Conservation (phyloP, 768 basidiomycete genomes). For the Russula virescens region DNA sequence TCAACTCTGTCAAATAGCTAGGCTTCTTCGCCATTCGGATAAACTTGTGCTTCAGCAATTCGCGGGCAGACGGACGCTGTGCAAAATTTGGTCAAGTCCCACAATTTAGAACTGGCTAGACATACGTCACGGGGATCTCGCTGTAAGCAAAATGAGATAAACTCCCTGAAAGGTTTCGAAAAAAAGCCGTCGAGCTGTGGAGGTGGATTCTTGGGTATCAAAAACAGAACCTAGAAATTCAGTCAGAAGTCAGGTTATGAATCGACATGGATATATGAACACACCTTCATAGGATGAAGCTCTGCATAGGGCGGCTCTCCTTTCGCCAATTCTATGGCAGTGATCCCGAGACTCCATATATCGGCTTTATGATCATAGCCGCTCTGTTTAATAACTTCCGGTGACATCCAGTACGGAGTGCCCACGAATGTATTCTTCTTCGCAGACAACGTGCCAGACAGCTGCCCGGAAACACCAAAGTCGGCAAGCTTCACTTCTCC, state of each 20-base stretch:
- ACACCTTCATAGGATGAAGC: slow-evolving; percentile 97
- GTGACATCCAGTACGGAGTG: slow-evolving; percentile 99
- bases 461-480: slow-evolving; percentile 97
- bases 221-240: slow-evolving; percentile 73
- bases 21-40: slow-evolving; percentile 93
- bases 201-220: slow-evolving; percentile 97
- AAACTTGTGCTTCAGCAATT: slow-evolving; percentile 95
- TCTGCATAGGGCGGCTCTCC: slow-evolving; percentile 99
- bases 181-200: slow-evolving; percentile 87
- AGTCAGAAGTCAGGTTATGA: neutral
- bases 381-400: slow-evolving; percentile 98
- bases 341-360: slow-evolving; percentile 97
- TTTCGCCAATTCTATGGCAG: slow-evolving; percentile 94
- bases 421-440: slow-evolving; percentile 99
- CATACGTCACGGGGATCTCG: slow-evolving; percentile 88
- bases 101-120: neutral
- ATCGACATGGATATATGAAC: slow-evolving; percentile 22
- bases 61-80: slow-evolving; percentile 90
- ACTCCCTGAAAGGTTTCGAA: slow-evolving; percentile 90
- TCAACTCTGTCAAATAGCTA: slow-evolving; percentile 89
- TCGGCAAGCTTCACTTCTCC: slow-evolving; percentile 98
- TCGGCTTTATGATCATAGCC: slow-evolving; percentile 99
- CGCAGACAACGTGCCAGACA: slow-evolving; percentile 85
- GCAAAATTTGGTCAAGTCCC: slow-evolving; percentile 23
- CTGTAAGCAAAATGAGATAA: slow-evolving; percentile 88